Percentiles rank a stretch among this genome's conserved stretches.
phyloP scores from a whole-genome alignment of 2,329 filamentous ascomycete species.

The Gyromitra esculenta region DNA sequence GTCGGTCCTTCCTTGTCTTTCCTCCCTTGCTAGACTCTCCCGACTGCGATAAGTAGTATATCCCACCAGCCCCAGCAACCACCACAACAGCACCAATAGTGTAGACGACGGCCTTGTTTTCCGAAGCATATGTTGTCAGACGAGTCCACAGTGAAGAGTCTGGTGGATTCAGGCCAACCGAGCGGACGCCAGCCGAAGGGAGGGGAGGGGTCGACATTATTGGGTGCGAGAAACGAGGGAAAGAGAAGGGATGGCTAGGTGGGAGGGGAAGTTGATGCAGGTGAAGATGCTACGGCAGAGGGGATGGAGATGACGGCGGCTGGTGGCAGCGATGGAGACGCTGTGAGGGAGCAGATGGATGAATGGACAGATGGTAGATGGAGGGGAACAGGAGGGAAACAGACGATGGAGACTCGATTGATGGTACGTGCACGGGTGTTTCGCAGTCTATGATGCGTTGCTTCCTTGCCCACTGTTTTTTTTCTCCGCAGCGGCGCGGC shows the following conservation, averaged over 20 bases:
- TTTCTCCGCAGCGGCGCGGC: constrained; percentile 20
- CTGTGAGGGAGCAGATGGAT: constrained; percentile 18
- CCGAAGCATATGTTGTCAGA: constrained; percentile 88
- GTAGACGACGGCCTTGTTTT: constrained; percentile 95
- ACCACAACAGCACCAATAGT: constrained; percentile 95
- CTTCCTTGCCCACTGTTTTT: constrained; percentile 35
- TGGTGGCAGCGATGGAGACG: constrained; percentile 43
- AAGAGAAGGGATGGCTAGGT: constrained; percentile 31
- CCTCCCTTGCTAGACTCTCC: constrained; percentile 61
- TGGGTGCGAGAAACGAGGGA: constrained; percentile 6
- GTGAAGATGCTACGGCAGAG: constrained; percentile 11
- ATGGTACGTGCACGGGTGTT: constrained; percentile 28
- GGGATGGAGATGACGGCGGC: neutral
- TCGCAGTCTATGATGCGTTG: constrained; percentile 43
- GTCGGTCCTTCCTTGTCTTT: constrained; percentile 89
- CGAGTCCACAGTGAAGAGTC: constrained; percentile 76
- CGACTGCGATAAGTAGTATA: constrained; percentile 79
- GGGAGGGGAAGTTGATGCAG: constrained; percentile 38
- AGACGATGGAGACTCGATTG: constrained; percentile 29
- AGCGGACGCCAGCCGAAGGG: constrained; percentile 34
- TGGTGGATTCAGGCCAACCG: constrained; percentile 42
- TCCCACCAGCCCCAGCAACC: constrained; percentile 86
- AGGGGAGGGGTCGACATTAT: constrained; percentile 47
- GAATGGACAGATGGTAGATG: constrained; percentile 33
- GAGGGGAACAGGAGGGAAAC: constrained; percentile 18